Evolutionary conservation across 1,284 basidiomycete species (phyloP).

Genomic region (Apiotrichum veenhuisii): DNA sequence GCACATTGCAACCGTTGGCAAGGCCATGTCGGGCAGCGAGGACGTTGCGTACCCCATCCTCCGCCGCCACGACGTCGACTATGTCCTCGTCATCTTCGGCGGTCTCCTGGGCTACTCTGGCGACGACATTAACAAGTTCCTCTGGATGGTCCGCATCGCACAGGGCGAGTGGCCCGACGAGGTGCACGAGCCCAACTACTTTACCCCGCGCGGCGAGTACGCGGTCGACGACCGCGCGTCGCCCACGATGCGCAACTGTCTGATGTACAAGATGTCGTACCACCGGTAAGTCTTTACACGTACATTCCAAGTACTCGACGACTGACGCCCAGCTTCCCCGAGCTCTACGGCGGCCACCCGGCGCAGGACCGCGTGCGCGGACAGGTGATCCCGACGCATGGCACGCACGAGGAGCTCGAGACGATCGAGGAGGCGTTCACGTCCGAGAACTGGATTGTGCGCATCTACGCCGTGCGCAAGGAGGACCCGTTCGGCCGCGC

Average conservation of each 20-base stretch:
- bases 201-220: conserved; percentile 91
- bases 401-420: conserved; percentile 68
- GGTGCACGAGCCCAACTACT: conserved; percentile 90
- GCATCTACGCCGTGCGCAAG: conserved; percentile 95
- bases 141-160: conserved; percentile 98
- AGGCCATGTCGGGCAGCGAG: conserved; percentile 92
- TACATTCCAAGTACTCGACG: not conserved
- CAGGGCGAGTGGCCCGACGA: conserved; percentile 99
- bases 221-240: conserved; percentile 83
- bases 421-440: conserved; percentile 91
- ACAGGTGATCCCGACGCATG: conserved; percentile 68
- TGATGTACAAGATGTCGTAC: conserved; percentile 99
- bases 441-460: conserved; percentile 96
- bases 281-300: conserved; percentile 61
- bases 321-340: conserved; percentile 63
- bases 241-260: conserved; percentile 85
- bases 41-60: conserved; percentile 96
- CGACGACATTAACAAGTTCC: conserved; percentile 99
- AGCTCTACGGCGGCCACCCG: conserved; percentile 73
- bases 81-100: conserved; percentile 96
- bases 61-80: conserved; percentile 95
- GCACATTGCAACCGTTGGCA: conserved; percentile 94
- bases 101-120: conserved; percentile 95
- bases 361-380: conserved; percentile 77
- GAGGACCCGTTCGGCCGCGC: conserved; percentile 88